phyloP scores from a whole-genome alignment of 23 red algal genomes.

The Gracilaria domingensis region DNA sequence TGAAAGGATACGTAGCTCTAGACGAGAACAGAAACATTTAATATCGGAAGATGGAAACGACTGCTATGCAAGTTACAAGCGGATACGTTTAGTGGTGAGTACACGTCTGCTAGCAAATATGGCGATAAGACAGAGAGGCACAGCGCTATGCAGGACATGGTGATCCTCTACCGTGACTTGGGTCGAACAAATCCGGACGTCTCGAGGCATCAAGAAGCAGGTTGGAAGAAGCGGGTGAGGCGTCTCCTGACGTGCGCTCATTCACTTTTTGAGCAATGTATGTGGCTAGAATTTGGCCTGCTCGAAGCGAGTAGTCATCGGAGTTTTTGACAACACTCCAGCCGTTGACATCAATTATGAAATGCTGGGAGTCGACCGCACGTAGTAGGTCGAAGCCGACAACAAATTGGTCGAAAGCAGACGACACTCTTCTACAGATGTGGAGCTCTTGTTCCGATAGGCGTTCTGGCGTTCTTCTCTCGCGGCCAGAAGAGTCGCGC shows the following conservation, averaged over 20 bases:
- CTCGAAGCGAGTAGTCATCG: constrained; percentile 36
- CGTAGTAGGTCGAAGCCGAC: constrained; percentile 95
- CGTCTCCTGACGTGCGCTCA: constrained; percentile 2
- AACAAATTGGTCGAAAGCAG: constrained; percentile 90
- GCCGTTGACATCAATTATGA: constrained; percentile 98
- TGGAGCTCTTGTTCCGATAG: constrained; percentile 69
- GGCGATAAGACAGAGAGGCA: background rate
- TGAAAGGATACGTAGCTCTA: background rate
- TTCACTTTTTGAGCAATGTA: constrained; percentile 24
- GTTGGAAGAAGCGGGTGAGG: background rate
- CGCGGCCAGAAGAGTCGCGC: constrained; percentile 61
- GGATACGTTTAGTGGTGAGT: background rate
- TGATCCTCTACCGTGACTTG: background rate
- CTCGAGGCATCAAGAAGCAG: background rate
- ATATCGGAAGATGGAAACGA: background rate
- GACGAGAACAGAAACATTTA: background rate
- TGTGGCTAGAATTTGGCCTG: constrained; percentile 25
- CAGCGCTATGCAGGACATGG: constrained; percentile 23
- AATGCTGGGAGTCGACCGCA: constrained; percentile 23
- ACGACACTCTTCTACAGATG: constrained; percentile 57
- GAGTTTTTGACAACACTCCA: constrained; percentile 94
- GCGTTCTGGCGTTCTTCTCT: constrained; percentile 48
- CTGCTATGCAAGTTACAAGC: background rate
- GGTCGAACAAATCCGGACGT: background rate
- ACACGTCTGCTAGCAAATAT: background rate